phyloP scores from a whole-genome alignment of 805 yeast species.

The Saccharomyces eubayanus region DNA sequence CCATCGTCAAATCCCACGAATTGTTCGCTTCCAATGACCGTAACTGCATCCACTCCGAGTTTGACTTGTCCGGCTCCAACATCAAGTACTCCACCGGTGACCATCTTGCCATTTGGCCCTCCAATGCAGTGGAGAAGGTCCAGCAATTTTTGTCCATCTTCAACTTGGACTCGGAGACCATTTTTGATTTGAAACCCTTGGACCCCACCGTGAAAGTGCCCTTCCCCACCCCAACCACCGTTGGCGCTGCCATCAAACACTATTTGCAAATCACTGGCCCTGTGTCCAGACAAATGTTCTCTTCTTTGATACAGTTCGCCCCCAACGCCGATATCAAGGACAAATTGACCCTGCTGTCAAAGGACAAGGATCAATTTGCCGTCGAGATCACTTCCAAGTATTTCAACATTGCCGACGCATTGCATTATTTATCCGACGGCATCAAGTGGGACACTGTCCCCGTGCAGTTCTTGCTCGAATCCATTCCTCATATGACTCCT shows the following conservation, averaged over 20 bases:
- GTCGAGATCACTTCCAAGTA: slow-evolving; percentile 50
- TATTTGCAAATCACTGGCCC: slow-evolving; percentile 89
- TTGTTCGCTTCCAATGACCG: slow-evolving; percentile 58
- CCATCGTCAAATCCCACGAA: slow-evolving; percentile 53
- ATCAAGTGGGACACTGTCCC: slow-evolving; percentile 70
- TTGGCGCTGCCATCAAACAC: slow-evolving; percentile 76
- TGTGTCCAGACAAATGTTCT: slow-evolving; percentile 79
- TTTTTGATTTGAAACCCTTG: slow-evolving; percentile 55
- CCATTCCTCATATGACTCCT: slow-evolving; percentile 74
- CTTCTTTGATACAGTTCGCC: slow-evolving; percentile 70
- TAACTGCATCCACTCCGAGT: slow-evolving; percentile 84
- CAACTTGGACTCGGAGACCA: slow-evolving; percentile 45
- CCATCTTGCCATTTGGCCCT: slow-evolving; percentile 91
- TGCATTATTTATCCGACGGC: slow-evolving; percentile 54
- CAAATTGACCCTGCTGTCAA: slow-evolving; percentile 40
- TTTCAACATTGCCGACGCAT: slow-evolving; percentile 68
- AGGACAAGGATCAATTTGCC: slow-evolving; percentile 63
- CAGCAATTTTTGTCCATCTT: slow-evolving; percentile 57
- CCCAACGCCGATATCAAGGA: slow-evolving; percentile 51
- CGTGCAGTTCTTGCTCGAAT: slow-evolving; percentile 75
- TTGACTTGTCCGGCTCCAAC: slow-evolving; percentile 67
- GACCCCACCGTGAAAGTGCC: slow-evolving; percentile 62
- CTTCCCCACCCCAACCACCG: slow-evolving; percentile 78
- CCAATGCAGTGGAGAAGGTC: slow-evolving; percentile 72
- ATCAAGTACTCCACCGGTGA: slow-evolving; percentile 90